Evolutionary conservation across 2,329 filamentous ascomycete genomes (phyloP), one percentile per base, ranked within the genome.

Genomic region (Ceratocystis cubensis): DNA sequence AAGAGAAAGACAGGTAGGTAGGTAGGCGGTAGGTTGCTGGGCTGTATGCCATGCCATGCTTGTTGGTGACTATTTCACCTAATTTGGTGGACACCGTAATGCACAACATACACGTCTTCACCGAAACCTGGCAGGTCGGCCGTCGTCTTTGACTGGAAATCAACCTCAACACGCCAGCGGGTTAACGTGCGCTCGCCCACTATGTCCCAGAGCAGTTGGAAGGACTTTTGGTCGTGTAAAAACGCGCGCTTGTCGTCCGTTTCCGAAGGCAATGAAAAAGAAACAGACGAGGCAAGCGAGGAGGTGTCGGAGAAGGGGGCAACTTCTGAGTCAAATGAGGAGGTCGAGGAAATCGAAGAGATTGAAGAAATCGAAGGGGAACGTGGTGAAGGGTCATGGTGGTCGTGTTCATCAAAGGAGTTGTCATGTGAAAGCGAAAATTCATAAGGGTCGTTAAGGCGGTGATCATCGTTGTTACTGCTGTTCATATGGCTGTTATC

Each of bases 201-300:
- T 68, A 82, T 78, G 64, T 81, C 75, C 82, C 82, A 85, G 28
- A 85, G 73, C 45, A 71, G 71, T 70, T 80, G 78, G 73, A 83
- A 84, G 66, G 77, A 81, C 6, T 73, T 71, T 44, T 76, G 74
- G 68, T 81, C 76, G 70, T 84, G 81, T 1, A 81, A 72, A 69
- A 78, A 83, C 2, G 67, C 64, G 2, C 63, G 63, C 13, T n/a
- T 28, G 41, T 66, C 30, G 44, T 64, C n/a, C 15, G 63, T 50
- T 56, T 37, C 10, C 69, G 70, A 61, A 1, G 66, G 66, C 22
- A 61, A 20, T 4, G 66, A 64, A 22, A 67, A 67, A 22, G 66
- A 68, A n/a, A 68, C 63, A 2, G 63, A 63, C 2, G 66, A 68
- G 5, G 66, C 66, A 8, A 68, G 57, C 20, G 66, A 68, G 5